Evolutionary conservation across 2,329 filamentous ascomycete species (phyloP), one percentile per base, ranked within the genome.

Genomic region (Fusarium marasasianum): DNA sequence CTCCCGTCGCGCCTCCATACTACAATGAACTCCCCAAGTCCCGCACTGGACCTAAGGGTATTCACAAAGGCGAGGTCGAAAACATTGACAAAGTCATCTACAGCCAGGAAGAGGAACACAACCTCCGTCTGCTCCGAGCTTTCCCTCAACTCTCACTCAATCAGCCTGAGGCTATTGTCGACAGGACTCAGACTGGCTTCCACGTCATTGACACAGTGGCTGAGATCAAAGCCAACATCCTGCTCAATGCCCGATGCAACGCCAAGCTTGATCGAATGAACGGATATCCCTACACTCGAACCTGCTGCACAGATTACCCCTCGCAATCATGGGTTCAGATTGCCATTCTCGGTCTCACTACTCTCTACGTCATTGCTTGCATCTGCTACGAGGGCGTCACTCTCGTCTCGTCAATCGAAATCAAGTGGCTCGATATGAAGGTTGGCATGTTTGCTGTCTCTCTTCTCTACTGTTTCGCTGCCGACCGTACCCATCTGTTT

Each of bases 201-300:
- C 82, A 84, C 51, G 81, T 80, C 18, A 77, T 77, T 43, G 76
- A 80, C 53, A 65, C 73, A 0, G 75, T 80, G 26, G 77, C 79
- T 7, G 79, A 80, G 47, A 78, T 69, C 77, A 82, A 77, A 77
- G 84, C 76, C 54, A 81, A 60, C 78, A 80, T 90, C 17, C 73
- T 90, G 1, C 82, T 91, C 47, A 89, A 88, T 70, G 78, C 85
- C 24, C 85, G 87, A 55, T 91, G 89, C 78, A 91, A 73, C 79
- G 84, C 79, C 66, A 84, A 72, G 74, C 82, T 69, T 68, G 79
- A 68, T 72, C 79, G 57, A 13, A 47, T 69, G 35, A 44, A 65
- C 1, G 81, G 80, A n/a, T 85, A 84, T 62, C 84, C 85, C 1
- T 86, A 85, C 75, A 81, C 84, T 58, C 81, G 84, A 66, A 89